Evolutionary conservation across 2,329 filamentous ascomycete genomes (phyloP).

Genomic region (Dactylellina haptotyla): DNA sequence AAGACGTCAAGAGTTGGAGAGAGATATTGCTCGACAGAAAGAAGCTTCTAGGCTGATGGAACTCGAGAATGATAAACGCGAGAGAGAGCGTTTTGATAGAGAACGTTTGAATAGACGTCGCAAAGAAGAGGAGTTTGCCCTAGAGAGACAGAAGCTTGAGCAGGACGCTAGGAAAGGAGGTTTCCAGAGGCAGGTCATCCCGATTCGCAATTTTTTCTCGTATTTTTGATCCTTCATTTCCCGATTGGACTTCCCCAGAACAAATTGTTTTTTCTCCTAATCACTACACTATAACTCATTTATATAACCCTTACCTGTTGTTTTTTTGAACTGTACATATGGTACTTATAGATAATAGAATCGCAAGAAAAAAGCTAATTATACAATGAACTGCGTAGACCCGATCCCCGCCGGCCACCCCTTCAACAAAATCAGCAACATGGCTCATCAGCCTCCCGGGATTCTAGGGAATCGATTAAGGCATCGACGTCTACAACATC

Average conservation of each 20-base stretch:
- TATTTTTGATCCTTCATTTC: background rate
- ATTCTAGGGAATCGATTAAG: slow-evolving; percentile 23
- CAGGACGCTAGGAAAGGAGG: slow-evolving; percentile 23
- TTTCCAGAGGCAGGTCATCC: slow-evolving; percentile 47
- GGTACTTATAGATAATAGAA: slow-evolving; percentile 18
- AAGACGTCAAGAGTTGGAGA: slow-evolving; percentile 23
- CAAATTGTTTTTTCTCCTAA: slow-evolving; percentile 8
- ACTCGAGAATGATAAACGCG: slow-evolving; percentile 40
- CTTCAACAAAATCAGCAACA: slow-evolving; percentile 23
- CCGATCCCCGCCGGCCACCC: slow-evolving; percentile 30
- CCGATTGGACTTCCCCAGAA: background rate
- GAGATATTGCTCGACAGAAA: slow-evolving; percentile 38
- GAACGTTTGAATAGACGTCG: slow-evolving; percentile 40
- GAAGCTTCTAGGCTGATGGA: slow-evolving; percentile 40
- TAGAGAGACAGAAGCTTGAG: slow-evolving; percentile 33
- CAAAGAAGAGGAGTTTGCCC: slow-evolving; percentile 38
- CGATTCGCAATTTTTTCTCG: slow-evolving; percentile 28
- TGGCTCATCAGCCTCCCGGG: slow-evolving; percentile 13
- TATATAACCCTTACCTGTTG: background rate
- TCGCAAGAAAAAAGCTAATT: slow-evolving; percentile 41
- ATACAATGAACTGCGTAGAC: slow-evolving; percentile 44
- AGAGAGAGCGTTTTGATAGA: slow-evolving; percentile 49
- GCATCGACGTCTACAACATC: slow-evolving; percentile 20
- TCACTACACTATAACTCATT: background rate
- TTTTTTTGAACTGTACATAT: slow-evolving; percentile 19